Evolutionary conservation across 441 rosid species (phyloP).

Genomic region (Brassica balearica): DNA sequence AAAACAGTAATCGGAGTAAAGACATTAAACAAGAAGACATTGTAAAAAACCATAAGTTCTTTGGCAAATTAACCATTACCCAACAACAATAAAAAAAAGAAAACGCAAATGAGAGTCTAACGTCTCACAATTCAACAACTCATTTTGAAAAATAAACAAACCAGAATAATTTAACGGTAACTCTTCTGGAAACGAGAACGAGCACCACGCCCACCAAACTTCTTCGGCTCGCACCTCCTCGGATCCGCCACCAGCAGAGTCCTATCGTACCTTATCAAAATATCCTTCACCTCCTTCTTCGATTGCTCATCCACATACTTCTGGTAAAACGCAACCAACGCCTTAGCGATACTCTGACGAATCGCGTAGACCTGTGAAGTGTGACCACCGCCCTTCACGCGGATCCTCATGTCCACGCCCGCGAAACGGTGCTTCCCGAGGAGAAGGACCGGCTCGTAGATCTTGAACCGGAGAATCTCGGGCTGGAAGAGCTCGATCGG

Average conservation of each 20-base stretch:
- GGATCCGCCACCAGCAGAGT: constrained; percentile 86
- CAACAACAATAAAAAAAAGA: not conserved
- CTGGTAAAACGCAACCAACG: constrained; percentile 73
- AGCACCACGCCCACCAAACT: constrained; percentile 89
- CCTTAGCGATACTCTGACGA: constrained; percentile 81
- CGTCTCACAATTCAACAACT: not conserved
- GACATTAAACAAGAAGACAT: not conserved
- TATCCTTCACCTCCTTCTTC: constrained; percentile 85
- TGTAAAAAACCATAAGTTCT: not conserved
- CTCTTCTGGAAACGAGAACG: constrained; percentile 91
- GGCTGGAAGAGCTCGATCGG: constrained; percentile 82
- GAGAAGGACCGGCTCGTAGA: constrained; percentile 67
- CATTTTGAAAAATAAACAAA: not conserved
- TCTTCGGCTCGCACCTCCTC: constrained; percentile 85
- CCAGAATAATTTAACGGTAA: constrained; percentile 73
- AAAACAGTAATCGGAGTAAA: no score
- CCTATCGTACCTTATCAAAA: constrained; percentile 76
- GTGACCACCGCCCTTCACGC: constrained; percentile 77
- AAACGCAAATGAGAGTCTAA: no score
- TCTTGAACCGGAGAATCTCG: constrained; percentile 82
- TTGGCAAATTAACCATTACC: constrained; percentile 5
- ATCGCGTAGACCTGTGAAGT: constrained; percentile 86
- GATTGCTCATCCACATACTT: constrained; percentile 80
- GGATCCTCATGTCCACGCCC: constrained; percentile 81
- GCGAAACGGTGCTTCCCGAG: constrained; percentile 74